These are phyloP conservation scores for Lachancea dasiensis DNA, from an alignment of 805 yeast species.

Conservation along the genomic window DNA sequence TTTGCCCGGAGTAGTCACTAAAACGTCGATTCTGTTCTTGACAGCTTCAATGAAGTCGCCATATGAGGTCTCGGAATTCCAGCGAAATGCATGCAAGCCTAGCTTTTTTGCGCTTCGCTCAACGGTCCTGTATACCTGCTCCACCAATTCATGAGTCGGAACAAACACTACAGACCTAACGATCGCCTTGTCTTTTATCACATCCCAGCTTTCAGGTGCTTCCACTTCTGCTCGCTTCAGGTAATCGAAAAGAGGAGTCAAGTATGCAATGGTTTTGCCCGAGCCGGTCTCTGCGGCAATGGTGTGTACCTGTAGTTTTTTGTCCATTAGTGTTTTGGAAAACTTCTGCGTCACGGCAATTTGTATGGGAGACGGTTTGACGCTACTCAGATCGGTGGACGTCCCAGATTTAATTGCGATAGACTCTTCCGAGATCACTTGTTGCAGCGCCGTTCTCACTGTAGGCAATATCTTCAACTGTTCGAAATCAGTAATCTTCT, in stretches of 20 bases:
- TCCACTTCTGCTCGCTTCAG: conserved; percentile 52
- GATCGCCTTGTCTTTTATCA: conserved; percentile 34
- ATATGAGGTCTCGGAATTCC: conserved; percentile 59
- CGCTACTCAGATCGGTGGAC: conserved; percentile 11
- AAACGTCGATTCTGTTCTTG: conserved; percentile 58
- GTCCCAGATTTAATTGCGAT: conserved; percentile 23
- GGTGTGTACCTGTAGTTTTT: conserved; percentile 54
- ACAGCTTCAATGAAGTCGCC: conserved; percentile 44
- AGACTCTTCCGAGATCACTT: conserved; percentile 46
- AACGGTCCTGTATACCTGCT: conserved; percentile 57
- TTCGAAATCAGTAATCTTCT: conserved; percentile 57
- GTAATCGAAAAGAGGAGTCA: conserved; percentile 68
- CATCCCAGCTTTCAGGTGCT: conserved; percentile 34
- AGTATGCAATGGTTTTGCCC: conserved; percentile 91
- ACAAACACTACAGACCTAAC: conserved; percentile 71
- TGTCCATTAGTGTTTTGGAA: conserved; percentile 31
- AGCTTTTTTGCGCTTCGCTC: conserved; percentile 32
- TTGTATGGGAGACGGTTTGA: conserved; percentile 75
- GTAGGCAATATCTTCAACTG: conserved; percentile 60
- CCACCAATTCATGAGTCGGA: conserved; percentile 85
- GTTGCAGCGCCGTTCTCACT: conserved; percentile 54
- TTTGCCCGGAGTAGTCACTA: conserved; percentile 84
- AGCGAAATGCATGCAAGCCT: conserved; percentile 44
- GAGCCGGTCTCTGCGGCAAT: conserved; percentile 97
- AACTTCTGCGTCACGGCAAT: conserved; percentile 52